A percentile compares a stretch with the other conserved stretches of the same genome.
phyloP scores from a whole-genome alignment of 768 basidiomycete species.

The Termitomyces sp. region DNA sequence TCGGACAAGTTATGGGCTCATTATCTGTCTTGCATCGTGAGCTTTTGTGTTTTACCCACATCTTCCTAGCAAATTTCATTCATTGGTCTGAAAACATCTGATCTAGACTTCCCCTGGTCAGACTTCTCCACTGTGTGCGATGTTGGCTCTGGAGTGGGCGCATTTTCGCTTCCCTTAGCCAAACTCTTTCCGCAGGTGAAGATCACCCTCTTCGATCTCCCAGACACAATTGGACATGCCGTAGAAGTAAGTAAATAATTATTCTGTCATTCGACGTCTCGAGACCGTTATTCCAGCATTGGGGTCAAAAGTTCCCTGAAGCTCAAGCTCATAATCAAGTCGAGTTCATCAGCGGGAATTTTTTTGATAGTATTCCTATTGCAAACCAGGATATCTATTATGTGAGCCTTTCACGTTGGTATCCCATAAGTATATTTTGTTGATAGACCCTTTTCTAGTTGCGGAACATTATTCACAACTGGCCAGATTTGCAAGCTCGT shows the following conservation, averaged over 20 bases:
- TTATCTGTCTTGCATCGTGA: conserved; percentile 24
- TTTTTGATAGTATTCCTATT: conserved; percentile 34
- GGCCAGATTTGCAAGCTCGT: conserved; percentile 28
- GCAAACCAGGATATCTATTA: conserved; percentile 37
- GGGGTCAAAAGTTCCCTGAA: conserved; percentile 25
- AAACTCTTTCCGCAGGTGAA: conserved; percentile 30
- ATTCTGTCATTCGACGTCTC: not conserved
- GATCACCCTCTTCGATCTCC: conserved; percentile 33
- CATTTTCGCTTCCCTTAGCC: conserved; percentile 29
- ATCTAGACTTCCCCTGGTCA: conserved; percentile 6
- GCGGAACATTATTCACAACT: conserved; percentile 1
- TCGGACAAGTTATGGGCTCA: conserved; percentile 27
- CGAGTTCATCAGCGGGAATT: conserved; percentile 36
- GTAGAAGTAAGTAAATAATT: conserved; percentile 7
- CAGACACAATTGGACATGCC: conserved; percentile 26
- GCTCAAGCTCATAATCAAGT: conserved; percentile 26
- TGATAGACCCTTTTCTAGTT: not conserved
- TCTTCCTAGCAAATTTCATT: not conserved
- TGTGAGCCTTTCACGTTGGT: conserved; percentile 22
- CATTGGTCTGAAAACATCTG: not conserved
- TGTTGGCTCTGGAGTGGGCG: conserved; percentile 36
- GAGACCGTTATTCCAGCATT: not conserved
- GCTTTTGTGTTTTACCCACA: not conserved
- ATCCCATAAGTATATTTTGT: no score
- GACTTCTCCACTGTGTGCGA: conserved; percentile 30